Conservation (phyloP, 495 filamentous ascomycete species). For the Xylaria longipes region DNA sequence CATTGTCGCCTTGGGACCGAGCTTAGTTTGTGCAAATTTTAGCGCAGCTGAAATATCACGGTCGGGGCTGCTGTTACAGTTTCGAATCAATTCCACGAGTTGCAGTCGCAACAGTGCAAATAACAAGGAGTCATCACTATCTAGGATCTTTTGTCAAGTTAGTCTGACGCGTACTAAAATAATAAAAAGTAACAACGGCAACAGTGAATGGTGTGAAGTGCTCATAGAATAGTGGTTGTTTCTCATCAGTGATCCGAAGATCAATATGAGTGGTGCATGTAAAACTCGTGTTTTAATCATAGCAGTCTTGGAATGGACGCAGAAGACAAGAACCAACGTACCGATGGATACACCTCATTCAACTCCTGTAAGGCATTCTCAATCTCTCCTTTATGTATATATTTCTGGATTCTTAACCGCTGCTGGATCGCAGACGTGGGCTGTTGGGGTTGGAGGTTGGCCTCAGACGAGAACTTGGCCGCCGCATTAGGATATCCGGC, state of each 20-base stretch:
- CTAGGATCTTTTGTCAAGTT: slow-evolving; percentile 72
- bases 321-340: slow-evolving; percentile 55
- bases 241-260: slow-evolving; percentile 88
- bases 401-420: slow-evolving; percentile 77
- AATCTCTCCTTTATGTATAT: slow-evolving; percentile 83
- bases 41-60: slow-evolving; percentile 83
- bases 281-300: slow-evolving; percentile 92
- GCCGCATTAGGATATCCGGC: slow-evolving; percentile 95
- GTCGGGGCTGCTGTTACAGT: slow-evolving; percentile 58
- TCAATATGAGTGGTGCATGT: slow-evolving; percentile 99
- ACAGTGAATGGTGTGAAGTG: slow-evolving; percentile 45
- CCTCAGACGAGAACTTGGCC: slow-evolving; percentile 90
- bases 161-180: slow-evolving; percentile 31
- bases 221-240: slow-evolving; percentile 94
- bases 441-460: slow-evolving; percentile 78
- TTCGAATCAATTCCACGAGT: slow-evolving; percentile 89
- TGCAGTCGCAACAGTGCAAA: slow-evolving; percentile 91
- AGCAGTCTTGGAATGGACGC: slow-evolving; percentile 50
- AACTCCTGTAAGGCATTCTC: slow-evolving; percentile 83
- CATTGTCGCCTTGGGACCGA: slow-evolving; percentile 85
- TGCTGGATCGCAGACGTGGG: slow-evolving; percentile 75
- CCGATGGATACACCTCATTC: slow-evolving; percentile 89
- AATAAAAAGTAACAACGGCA: slow-evolving; percentile 9
- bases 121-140: slow-evolving; percentile 81
- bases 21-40: slow-evolving; percentile 82